Conservation (phyloP, 2,329 filamentous ascomycete genomes). For the Colletotrichum sp. region DNA sequence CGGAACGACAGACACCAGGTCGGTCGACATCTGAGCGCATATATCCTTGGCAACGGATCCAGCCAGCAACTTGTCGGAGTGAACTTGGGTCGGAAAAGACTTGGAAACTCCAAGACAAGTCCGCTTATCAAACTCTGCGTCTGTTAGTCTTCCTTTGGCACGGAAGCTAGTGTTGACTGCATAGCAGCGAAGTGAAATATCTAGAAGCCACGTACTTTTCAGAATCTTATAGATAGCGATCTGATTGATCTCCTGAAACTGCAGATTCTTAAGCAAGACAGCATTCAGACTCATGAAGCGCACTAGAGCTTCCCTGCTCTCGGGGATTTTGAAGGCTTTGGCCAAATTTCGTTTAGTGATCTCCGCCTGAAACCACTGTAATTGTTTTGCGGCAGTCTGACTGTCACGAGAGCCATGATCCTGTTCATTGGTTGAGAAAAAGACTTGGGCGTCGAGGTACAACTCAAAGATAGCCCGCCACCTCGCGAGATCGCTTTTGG, state of each 20-base stretch:
- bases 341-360: constrained; percentile 65
- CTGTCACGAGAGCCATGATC: constrained; percentile 73
- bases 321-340: constrained; percentile 67
- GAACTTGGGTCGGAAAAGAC: constrained; percentile 64
- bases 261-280: constrained; percentile 77
- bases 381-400: constrained; percentile 67
- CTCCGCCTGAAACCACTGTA: constrained; percentile 75
- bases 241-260: constrained; percentile 85
- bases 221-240: constrained; percentile 81
- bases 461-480: constrained; percentile 86
- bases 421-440: constrained; percentile 78
- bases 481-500: constrained; percentile 70
- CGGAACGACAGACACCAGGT: constrained; percentile 76
- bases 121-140: constrained; percentile 83
- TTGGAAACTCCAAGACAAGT: constrained; percentile 74
- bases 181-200: neutral
- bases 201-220: constrained; percentile 65
- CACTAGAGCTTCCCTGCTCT: constrained; percentile 68
- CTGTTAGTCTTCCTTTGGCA: neutral
- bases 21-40: constrained; percentile 74
- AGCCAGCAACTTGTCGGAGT: constrained; percentile 65
- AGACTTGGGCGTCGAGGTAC: constrained; percentile 80
- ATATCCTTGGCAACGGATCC: constrained; percentile 76
- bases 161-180: neutral
- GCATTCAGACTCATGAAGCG: constrained; percentile 77